These are phyloP conservation scores for Oryza meridionalis DNA, from an alignment of 176 grass and related monocot species.

Conservation along the genomic window DNA sequence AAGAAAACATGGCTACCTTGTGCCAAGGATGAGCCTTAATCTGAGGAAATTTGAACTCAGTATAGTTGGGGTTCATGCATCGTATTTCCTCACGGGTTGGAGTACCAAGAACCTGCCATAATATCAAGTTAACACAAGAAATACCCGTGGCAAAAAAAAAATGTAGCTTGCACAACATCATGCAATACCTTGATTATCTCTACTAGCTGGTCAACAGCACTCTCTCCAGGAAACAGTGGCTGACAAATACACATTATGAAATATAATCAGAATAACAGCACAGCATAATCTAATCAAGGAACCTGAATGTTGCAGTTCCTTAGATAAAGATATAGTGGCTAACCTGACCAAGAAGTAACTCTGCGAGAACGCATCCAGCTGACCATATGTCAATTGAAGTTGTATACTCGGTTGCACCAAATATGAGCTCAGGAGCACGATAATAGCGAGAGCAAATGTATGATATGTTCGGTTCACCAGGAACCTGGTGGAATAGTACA, in stretches of 20 bases:
- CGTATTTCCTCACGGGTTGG: conserved; percentile 95
- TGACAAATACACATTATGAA: conserved; percentile 48
- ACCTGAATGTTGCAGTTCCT: not conserved
- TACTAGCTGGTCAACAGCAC: conserved; percentile 80
- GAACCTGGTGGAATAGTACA: conserved; percentile 32
- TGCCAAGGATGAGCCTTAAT: conserved; percentile 99
- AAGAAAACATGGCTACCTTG: conserved; percentile 60
- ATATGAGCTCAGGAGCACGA: conserved; percentile 76
- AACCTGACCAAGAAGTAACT: conserved; percentile 78
- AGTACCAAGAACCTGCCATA: conserved; percentile 84
- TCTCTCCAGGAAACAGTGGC: conserved; percentile 91
- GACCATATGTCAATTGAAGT: conserved; percentile 79
- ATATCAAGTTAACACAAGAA: conserved; percentile 22
- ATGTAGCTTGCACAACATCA: not conserved
- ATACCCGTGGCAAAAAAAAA: not conserved
- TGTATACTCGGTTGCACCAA: conserved; percentile 69
- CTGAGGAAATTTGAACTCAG: conserved; percentile 93
- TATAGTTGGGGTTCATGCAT: conserved; percentile 98
- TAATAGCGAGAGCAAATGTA: conserved; percentile 80
- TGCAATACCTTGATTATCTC: conserved; percentile 89
- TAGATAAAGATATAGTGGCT: conserved; percentile 28
- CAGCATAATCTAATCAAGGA: not conserved
- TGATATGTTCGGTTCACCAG: conserved; percentile 68
- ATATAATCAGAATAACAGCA: conserved; percentile 31
- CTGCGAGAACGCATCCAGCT: conserved; percentile 71